Conservation (phyloP, 2,329 filamentous ascomycete genomes). For the Drechslerella dactyloides region DNA sequence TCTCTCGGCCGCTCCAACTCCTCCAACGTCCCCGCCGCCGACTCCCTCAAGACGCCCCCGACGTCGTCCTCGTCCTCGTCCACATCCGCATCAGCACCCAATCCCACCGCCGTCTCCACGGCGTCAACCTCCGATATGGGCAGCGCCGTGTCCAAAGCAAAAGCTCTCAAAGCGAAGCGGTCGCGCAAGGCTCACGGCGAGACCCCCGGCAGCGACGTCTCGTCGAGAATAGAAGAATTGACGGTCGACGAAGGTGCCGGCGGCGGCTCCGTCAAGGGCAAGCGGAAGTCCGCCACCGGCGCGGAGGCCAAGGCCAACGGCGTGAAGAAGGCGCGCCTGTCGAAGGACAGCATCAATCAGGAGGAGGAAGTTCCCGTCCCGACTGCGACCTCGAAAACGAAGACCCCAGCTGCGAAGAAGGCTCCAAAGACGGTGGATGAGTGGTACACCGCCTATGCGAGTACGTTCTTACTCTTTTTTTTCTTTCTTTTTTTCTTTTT, state of each 20-base stretch:
- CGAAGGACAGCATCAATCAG: constrained; percentile 14
- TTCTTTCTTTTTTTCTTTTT: not conserved
- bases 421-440: constrained; percentile 39
- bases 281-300: constrained; percentile 22
- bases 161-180: constrained; percentile 30
- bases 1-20: constrained; percentile 6
- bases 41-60: constrained; percentile 1
- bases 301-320: constrained; percentile 18
- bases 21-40: constrained; percentile 6
- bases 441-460: constrained; percentile 39
- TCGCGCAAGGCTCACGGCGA: constrained; percentile 41
- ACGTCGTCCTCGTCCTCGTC: not conserved
- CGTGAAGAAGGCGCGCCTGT: constrained; percentile 37
- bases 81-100: not conserved
- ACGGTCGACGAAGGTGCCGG: constrained; percentile 22
- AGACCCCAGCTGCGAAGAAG: constrained; percentile 1
- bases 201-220: constrained; percentile 11
- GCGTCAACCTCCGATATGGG: constrained; percentile 34
- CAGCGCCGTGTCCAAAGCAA: constrained; percentile 36
- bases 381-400: constrained; percentile 3
- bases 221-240: constrained; percentile 27
- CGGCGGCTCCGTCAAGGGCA: constrained; percentile 16
- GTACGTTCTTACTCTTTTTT: constrained; percentile 15
- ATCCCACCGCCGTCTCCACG: not conserved
- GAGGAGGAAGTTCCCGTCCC: constrained; percentile 4